A percentile compares a stretch with the other conserved stretches of the same genome.
These are phyloP conservation scores for Dactylellina sp. DNA, from an alignment of 2,329 filamentous ascomycete genomes.

Conservation along the genomic window DNA sequence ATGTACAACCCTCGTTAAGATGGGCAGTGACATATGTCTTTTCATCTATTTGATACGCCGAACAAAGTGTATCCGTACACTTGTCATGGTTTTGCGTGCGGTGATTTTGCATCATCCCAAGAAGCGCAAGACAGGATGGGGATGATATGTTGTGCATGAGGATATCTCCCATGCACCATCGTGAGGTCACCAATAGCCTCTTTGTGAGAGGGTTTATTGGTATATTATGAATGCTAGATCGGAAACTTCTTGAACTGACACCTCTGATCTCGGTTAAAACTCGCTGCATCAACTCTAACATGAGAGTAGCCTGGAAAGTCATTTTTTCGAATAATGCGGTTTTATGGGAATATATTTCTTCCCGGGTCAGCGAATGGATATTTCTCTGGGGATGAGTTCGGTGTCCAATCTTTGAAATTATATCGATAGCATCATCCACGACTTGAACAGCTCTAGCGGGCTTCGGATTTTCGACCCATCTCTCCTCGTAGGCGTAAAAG, in stretches of 20 bases:
- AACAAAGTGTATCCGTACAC: neutral
- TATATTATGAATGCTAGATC: neutral
- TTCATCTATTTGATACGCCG: too few relatives aligned
- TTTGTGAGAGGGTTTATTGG: conserved; percentile 1
- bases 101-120: neutral
- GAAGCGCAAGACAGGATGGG: neutral
- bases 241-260: neutral
- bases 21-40: neutral
- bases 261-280: neutral
- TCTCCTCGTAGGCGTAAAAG: neutral
- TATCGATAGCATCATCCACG: neutral
- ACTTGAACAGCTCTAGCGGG: neutral
- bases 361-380: neutral
- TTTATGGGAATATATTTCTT: neutral
- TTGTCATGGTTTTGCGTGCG: conserved; percentile 4
- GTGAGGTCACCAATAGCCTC: conserved; percentile 3
- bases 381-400: neutral
- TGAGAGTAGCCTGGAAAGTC: too few relatives aligned
- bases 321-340: neutral
- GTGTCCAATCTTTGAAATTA: neutral
- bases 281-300: neutral
- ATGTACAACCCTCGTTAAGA: neutral
- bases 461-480: conserved; percentile 2
- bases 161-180: conserved; percentile 4
- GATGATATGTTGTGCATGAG: neutral